These are phyloP conservation scores for Camptophora hylomeconis DNA, from an alignment of 2,329 filamentous ascomycete genomes.

Conservation along the genomic window DNA sequence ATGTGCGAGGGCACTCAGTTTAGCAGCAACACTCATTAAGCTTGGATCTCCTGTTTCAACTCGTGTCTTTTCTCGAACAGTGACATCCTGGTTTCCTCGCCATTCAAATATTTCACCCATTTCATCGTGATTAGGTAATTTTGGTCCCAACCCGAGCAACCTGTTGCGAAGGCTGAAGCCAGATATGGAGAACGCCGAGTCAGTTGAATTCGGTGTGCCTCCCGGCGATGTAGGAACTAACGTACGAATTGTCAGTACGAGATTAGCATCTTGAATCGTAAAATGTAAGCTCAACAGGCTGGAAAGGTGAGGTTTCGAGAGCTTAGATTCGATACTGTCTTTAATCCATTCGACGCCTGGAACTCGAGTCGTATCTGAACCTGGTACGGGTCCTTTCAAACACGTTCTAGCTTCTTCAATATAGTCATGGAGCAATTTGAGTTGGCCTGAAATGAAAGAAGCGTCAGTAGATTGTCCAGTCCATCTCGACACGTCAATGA, in stretches of 20 bases:
- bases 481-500: constrained; percentile 64
- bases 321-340: constrained; percentile 44
- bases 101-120: constrained; percentile 63
- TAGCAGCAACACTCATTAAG: constrained; percentile 69
- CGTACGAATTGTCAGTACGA: constrained; percentile 57
- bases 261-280: constrained; percentile 53
- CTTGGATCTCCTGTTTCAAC: constrained; percentile 84
- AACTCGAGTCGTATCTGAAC: constrained; percentile 7
- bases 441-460: constrained; percentile 44
- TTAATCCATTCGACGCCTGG: constrained; percentile 44
- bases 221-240: constrained; percentile 49
- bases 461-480: constrained; percentile 52
- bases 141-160: constrained; percentile 30
- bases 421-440: constrained; percentile 46
- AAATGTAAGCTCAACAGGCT: constrained; percentile 60
- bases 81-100: constrained; percentile 53
- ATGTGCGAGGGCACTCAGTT: constrained; percentile 65
- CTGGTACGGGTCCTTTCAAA: constrained; percentile 36
- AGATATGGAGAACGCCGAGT: constrained; percentile 48
- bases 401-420: constrained; percentile 45
- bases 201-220: constrained; percentile 50
- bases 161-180: constrained; percentile 47
- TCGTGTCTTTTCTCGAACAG: constrained; percentile 76
- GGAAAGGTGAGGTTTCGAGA: constrained; percentile 50
- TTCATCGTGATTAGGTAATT: constrained; percentile 62